Evolutionary conservation across 306 rosid species (phyloP), one percentile per base, ranked within the genome.

Genomic region (Mimosa pudica): DNA sequence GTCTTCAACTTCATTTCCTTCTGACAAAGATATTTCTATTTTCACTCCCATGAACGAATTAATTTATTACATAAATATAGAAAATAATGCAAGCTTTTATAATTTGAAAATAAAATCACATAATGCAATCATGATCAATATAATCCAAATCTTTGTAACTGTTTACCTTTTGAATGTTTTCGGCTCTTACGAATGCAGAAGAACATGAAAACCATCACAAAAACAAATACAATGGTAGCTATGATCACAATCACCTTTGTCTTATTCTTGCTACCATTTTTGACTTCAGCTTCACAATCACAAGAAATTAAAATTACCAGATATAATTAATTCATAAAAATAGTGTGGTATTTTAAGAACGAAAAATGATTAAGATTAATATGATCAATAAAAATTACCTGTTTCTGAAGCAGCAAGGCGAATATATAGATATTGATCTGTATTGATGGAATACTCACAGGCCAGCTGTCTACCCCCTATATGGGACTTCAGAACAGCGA

Each of bases 1-100:
- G 63, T 3, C 64, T 2, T 57, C 63, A 18, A n/a, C 90, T 8
- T 6, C 70, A 18, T 85, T 70, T 32, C 4, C 62, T 70, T 3
- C 7, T 49, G 17, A 49, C 55, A 49, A 13, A 49, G 16, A 47
- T 13, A 4, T 49, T 10, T 10, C n/a, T 13, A 11, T 47, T 49
- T 49, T 49, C 17, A 13, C 5, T 13, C 17, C 55, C 55, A 49
- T 4, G 3, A 13, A 49, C 17, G 2, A 49, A 24, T 24, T 24
- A 24, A 49, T 47, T 47, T 10, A 47, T 47, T 14, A 47, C 3
- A 49, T 49, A 49, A 49, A 0, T 12, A 11, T 10, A 49, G 55
- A 4, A 24, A 24, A 12, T 12, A 4, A 17, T 49, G 55, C 14
- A 49, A 11, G n/a, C 55, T 49, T 49, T 49, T 49, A 49, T 49